Conservation (phyloP, 2,329 filamentous ascomycete genomes). For the Alternaria gansuensis region DNA sequence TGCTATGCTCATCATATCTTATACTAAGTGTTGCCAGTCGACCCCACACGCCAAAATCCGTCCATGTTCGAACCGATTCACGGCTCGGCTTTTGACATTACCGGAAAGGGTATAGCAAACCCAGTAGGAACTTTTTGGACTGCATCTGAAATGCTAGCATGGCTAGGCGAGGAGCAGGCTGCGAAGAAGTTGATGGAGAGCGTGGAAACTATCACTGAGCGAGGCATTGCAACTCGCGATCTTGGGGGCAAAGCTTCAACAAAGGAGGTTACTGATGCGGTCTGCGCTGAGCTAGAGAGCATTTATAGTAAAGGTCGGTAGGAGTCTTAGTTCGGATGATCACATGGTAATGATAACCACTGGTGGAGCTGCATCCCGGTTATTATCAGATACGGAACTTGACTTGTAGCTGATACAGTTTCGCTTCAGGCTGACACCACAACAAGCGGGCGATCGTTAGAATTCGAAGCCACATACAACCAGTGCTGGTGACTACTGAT, state of each 20-base stretch:
- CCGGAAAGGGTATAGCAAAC: conserved; percentile 65
- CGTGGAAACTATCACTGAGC: conserved; percentile 64
- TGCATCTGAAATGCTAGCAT: conserved; percentile 65
- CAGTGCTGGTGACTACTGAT: neutral
- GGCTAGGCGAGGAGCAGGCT: conserved; percentile 65
- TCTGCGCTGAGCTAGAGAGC: conserved; percentile 52
- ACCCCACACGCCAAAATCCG: conserved; percentile 68
- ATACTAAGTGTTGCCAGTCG: conserved; percentile 53
- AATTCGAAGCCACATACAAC: neutral
- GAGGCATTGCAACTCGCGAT: conserved; percentile 63
- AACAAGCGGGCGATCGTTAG: neutral
- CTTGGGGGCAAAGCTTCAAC: conserved; percentile 60
- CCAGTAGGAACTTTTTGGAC: conserved; percentile 69
- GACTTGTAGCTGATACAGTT: neutral
- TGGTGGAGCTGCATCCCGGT: neutral
- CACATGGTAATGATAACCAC: neutral
- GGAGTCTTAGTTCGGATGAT: neutral
- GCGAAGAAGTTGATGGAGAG: conserved; percentile 60
- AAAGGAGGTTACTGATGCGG: conserved; percentile 56
- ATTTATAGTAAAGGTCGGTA: conserved; percentile 14
- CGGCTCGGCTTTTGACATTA: conserved; percentile 67
- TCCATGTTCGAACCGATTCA: conserved; percentile 71
- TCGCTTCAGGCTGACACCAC: neutral
- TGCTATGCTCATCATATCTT: too few species aligned
- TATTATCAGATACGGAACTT: neutral